Evolutionary conservation across 169 alveolate genomes (phyloP).

Genomic region (Pseudocohnilembus persalinus): DNA sequence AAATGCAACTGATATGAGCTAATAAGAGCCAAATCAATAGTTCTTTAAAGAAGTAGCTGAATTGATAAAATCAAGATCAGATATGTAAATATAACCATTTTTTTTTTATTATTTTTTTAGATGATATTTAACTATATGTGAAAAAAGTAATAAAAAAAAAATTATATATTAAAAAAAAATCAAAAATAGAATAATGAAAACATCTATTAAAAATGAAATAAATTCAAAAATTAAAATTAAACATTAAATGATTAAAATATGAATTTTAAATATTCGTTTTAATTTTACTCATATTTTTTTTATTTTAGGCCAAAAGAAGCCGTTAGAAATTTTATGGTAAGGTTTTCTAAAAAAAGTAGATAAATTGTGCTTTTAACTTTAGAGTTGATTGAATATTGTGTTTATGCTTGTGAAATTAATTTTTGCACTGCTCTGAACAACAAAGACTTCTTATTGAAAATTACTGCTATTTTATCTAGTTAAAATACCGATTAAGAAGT

Average conservation of each 20-base stretch:
- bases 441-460: neutral
- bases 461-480: neutral
- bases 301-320: neutral
- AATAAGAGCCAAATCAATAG: neutral
- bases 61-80: neutral
- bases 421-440: neutral
- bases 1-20: neutral
- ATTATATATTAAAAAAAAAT: no score
- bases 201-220: no score
- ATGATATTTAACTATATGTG: neutral
- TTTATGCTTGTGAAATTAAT: neutral
- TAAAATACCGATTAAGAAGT: neutral
- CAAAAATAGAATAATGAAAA: no score
- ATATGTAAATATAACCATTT: neutral
- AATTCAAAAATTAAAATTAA: no score
- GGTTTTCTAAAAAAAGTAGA: neutral
- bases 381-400: neutral
- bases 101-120: no score
- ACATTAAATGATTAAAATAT: no score
- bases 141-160: no score
- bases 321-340: neutral
- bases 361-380: neutral
- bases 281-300: no score
- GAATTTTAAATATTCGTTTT: no score
- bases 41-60: neutral